Percentiles rank a stretch among this genome's conserved stretches.
These are phyloP conservation scores for Fibroporia radiculosa DNA, from an alignment of 768 basidiomycete species.

Conservation along the genomic window DNA sequence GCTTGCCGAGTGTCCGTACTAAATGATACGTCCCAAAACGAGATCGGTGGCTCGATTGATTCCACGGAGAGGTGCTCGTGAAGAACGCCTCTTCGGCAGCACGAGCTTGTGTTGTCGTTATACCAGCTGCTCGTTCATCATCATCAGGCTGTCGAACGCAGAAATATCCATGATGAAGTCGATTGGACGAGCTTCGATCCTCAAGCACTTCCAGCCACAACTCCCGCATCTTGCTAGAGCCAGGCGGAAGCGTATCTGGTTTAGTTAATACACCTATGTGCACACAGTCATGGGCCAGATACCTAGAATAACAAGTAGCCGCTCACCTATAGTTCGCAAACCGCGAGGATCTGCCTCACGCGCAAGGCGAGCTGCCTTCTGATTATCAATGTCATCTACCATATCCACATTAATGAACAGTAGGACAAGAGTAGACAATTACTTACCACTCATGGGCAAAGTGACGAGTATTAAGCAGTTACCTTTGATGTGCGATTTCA, in stretches of 20 bases:
- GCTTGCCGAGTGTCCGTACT: constrained; percentile 42
- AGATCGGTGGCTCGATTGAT: constrained; percentile 28
- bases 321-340: constrained; percentile 42
- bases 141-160: constrained; percentile 65
- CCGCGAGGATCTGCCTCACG: constrained; percentile 38
- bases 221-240: constrained; percentile 27
- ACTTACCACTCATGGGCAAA: constrained; percentile 44
- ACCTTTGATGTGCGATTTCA: constrained; percentile 39
- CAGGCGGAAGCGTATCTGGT: constrained; percentile 38
- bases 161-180: constrained; percentile 44
- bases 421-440: neutral
- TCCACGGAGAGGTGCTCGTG: constrained; percentile 44
- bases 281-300: neutral
- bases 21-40: constrained; percentile 54
- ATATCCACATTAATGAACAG: neutral
- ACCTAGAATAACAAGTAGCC: neutral
- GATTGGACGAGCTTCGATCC: constrained; percentile 30
- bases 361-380: constrained; percentile 44
- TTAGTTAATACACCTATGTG: constrained; percentile 47
- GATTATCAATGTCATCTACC: constrained; percentile 53
- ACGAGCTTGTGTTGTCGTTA: constrained; percentile 33
- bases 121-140: constrained; percentile 34
- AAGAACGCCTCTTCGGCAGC: constrained; percentile 40
- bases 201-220: constrained; percentile 45
- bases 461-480: constrained; percentile 49